Evolutionary conservation across 768 basidiomycete genomes (phyloP).

Genomic region (Tulasnella sp.): DNA sequence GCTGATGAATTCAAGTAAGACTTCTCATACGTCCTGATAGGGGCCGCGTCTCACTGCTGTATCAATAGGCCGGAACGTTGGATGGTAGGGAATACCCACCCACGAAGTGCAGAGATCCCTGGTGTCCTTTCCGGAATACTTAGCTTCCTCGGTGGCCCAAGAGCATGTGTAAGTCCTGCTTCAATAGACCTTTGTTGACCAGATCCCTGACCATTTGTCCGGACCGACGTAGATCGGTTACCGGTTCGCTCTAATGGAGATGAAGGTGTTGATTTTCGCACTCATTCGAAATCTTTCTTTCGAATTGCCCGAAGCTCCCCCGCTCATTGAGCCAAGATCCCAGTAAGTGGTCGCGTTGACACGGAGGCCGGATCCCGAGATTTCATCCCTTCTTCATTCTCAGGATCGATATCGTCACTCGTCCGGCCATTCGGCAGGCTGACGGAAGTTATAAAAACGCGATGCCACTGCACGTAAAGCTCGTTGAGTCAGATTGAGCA

Average conservation of each 20-base stretch:
- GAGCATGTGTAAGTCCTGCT: constrained; percentile 44
- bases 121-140: constrained; percentile 59
- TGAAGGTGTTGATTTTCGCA: constrained; percentile 47
- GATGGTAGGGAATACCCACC: constrained; percentile 43
- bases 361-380: neutral
- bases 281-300: constrained; percentile 52
- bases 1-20: constrained; percentile 55
- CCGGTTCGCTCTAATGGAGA: constrained; percentile 28
- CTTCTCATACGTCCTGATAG: neutral
- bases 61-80: constrained; percentile 59
- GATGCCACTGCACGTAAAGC: constrained; percentile 2
- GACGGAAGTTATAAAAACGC: constrained; percentile 5
- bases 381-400: neutral
- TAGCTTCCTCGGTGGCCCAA: constrained; percentile 61
- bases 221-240: constrained; percentile 12
- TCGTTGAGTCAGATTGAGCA: neutral
- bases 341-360: neutral
- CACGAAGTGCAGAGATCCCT: constrained; percentile 46
- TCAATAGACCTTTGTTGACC: constrained; percentile 28
- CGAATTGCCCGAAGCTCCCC: constrained; percentile 48
- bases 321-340: constrained; percentile 37
- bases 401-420: neutral
- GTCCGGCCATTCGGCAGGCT: neutral
- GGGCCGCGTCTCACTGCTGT: neutral
- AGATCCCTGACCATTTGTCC: neutral